A percentile compares a stretch with the other conserved stretches of the same genome.
Evolutionary conservation across 1,284 basidiomycete genomes (phyloP).

Genomic region (Cutaneotrichosporon sp.): DNA sequence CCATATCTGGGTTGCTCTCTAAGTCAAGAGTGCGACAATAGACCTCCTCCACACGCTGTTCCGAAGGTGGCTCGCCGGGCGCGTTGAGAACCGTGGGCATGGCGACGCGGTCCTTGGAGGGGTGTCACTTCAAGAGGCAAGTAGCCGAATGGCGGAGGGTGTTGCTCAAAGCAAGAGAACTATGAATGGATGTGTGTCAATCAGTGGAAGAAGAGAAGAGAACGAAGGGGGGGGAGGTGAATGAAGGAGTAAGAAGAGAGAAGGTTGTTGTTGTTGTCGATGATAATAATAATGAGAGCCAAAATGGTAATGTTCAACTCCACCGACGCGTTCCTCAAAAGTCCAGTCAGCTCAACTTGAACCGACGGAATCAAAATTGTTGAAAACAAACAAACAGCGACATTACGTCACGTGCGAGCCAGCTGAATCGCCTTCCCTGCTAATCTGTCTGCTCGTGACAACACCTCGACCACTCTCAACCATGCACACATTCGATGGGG

Average conservation of each 20-base stretch:
- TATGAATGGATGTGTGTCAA: neutral
- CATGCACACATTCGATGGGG: too few species aligned
- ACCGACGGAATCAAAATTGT: too few species aligned
- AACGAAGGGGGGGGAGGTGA: neutral
- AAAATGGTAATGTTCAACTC: neutral
- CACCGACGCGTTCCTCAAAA: too few species aligned
- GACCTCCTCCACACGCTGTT: constrained; percentile 7
- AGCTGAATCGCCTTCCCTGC: too few species aligned
- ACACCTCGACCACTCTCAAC: too few species aligned
- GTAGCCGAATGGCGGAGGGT: too few species aligned
- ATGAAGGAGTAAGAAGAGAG: neutral
- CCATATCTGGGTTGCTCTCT: neutral
- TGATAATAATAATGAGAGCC: neutral
- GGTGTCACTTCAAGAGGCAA: neutral
- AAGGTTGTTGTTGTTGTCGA: too few species aligned
- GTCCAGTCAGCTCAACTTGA: too few species aligned
- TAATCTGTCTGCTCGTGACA: too few species aligned
- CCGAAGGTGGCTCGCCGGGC: constrained; percentile 3
- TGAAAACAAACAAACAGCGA: too few species aligned
- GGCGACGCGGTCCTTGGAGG: too few species aligned
- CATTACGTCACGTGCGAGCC: too few species aligned
- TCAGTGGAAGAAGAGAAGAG: neutral
- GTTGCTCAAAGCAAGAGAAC: neutral
- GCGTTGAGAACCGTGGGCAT: constrained; percentile 9
- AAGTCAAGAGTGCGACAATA: constrained; percentile 2